phyloP scores from a whole-genome alignment of 2,329 filamentous ascomycete genomes.

The Claviceps sp. region DNA sequence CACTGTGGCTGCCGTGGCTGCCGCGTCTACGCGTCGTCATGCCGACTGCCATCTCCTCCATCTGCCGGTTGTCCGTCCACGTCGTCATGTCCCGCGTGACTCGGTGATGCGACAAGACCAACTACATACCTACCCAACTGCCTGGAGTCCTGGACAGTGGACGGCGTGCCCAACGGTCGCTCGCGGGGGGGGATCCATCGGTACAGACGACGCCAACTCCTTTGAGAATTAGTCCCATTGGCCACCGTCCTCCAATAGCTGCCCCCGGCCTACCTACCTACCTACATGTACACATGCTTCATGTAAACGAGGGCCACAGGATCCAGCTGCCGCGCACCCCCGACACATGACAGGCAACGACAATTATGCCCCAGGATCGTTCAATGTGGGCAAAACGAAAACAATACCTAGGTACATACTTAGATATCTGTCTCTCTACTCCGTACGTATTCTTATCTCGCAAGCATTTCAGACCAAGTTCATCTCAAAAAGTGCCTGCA shows the following conservation, averaged over 20 bases:
- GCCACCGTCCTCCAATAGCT: background rate
- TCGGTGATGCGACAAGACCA: background rate
- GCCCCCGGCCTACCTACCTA: background rate
- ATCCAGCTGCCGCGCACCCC: constrained; percentile 1
- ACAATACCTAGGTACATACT: too few species aligned
- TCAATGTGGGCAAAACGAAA: background rate
- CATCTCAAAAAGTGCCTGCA: background rate
- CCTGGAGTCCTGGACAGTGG: too few species aligned
- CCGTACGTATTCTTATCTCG: background rate
- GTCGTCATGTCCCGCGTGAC: background rate
- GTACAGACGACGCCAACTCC: background rate
- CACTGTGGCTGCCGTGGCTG: background rate
- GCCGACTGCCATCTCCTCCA: background rate
- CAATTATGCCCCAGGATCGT: background rate
- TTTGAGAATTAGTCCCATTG: constrained; percentile 1
- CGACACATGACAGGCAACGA: background rate
- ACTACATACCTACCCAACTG: background rate
- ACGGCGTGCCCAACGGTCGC: background rate
- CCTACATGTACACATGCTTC: background rate
- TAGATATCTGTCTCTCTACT: background rate
- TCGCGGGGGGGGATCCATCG: background rate
- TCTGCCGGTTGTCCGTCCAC: background rate
- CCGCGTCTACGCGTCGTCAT: background rate
- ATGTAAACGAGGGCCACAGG: background rate
- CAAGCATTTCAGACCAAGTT: background rate